Evolutionary conservation across 768 basidiomycete species (phyloP).

Genomic region (Calocybe indica): DNA sequence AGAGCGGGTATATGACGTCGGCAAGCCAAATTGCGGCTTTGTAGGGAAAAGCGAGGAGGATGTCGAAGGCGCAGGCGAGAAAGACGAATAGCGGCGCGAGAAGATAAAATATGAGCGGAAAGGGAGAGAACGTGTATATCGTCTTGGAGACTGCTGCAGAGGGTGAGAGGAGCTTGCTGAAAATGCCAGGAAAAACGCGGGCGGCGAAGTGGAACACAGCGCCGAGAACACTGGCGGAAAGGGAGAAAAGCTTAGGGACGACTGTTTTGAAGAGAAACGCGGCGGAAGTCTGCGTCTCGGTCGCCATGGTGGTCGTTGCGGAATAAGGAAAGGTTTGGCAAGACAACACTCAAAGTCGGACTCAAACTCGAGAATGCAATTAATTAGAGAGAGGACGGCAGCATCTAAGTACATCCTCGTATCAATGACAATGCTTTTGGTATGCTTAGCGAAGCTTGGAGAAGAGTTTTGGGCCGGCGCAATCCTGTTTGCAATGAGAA

Average conservation of each 20-base stretch:
- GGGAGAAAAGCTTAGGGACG: neutral
- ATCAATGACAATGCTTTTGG: neutral
- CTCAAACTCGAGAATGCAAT: neutral
- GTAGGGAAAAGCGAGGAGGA: constrained; percentile 27
- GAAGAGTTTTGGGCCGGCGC: constrained; percentile 77
- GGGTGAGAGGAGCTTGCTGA: no score
- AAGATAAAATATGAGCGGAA: neutral
- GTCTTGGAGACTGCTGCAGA: neutral
- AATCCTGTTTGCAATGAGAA: constrained; percentile 24
- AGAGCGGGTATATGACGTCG: constrained; percentile 46
- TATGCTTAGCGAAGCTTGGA: constrained; percentile 53
- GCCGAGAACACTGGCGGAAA: neutral
- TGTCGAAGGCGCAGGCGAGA: neutral
- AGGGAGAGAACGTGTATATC: neutral
- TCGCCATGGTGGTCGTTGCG: neutral
- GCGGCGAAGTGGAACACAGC: neutral
- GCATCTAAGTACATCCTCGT: neutral
- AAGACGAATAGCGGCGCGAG: neutral
- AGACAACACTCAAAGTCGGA: neutral
- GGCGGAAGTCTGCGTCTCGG: neutral
- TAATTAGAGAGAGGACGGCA: neutral
- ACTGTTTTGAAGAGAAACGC: neutral
- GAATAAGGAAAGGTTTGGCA: no score
- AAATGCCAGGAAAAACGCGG: neutral
- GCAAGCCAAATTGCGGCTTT: constrained; percentile 27